Conservation (phyloP, 169 alveolate genomes). For the Pseudocohnilembus persalinus region DNA sequence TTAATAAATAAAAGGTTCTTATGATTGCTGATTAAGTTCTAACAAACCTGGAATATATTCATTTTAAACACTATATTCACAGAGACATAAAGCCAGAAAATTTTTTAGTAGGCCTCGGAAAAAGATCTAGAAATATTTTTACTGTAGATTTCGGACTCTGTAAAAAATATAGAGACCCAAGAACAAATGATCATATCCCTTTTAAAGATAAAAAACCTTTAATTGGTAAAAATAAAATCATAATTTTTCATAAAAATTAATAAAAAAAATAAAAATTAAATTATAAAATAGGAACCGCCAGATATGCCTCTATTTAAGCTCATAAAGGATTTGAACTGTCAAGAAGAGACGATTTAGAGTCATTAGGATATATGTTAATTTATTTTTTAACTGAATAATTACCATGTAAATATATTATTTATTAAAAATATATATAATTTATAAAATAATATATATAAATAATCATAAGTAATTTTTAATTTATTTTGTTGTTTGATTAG, state of each 20-base stretch:
- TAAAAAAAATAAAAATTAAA: constrained; percentile 7
- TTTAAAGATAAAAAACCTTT: constrained; percentile 56
- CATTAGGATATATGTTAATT: constrained; percentile 55
- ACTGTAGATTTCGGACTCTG: constrained; percentile 66
- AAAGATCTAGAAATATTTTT: constrained; percentile 53
- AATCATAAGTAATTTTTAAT: too few species aligned
- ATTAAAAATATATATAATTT: too few species aligned
- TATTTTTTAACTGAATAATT: constrained; percentile 52
- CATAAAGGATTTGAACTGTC: constrained; percentile 73
- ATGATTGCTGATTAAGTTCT: constrained; percentile 53
- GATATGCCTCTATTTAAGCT: constrained; percentile 74
- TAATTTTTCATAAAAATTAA: constrained; percentile 22
- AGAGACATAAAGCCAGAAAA: constrained; percentile 74
- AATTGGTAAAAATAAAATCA: constrained; percentile 20
- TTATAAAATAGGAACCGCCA: constrained; percentile 68
- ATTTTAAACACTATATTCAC: constrained; percentile 60
- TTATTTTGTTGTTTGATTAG: neutral
- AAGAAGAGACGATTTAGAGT: constrained; percentile 71
- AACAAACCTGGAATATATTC: constrained; percentile 59
- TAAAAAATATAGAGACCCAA: constrained; percentile 61
- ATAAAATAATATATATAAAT: too few species aligned
- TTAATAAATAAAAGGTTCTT: neutral
- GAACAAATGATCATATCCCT: constrained; percentile 67
- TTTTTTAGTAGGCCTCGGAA: constrained; percentile 60
- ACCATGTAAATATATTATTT: constrained; percentile 45